Conservation (phyloP, 208 protist species). For the Wallacemonas sp. region DNA sequence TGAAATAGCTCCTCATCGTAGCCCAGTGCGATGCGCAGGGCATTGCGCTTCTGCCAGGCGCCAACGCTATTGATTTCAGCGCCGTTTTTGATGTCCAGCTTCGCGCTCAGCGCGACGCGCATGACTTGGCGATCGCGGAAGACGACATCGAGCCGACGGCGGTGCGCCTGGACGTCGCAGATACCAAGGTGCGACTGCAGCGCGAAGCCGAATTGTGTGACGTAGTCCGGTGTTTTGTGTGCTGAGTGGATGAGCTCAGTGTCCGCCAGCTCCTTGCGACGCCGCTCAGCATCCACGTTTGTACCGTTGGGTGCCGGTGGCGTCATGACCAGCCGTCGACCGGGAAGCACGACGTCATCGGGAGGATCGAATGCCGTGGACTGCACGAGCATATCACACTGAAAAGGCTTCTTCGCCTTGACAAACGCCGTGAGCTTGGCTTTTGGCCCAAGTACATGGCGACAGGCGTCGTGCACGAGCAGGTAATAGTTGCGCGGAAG, state of each 20-base stretch:
- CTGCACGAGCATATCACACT: conserved; percentile 89
- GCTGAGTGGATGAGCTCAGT: neutral
- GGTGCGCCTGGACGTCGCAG: conserved; percentile 50
- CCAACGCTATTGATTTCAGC: conserved; percentile 52
- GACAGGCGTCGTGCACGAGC: conserved; percentile 72
- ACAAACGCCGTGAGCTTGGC: conserved; percentile 78
- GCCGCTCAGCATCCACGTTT: neutral
- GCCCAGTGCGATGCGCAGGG: conserved; percentile 81
- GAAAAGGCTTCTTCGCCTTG: conserved; percentile 53
- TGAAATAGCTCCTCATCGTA: conserved; percentile 85
- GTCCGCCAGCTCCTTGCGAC: conserved; percentile 3
- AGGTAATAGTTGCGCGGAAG: conserved; percentile 78
- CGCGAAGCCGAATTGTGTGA: conserved; percentile 36
- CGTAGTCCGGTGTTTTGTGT: neutral
- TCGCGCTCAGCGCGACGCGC: conserved; percentile 69
- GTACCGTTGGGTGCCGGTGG: neutral
- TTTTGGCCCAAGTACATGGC: conserved; percentile 39
- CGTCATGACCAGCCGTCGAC: neutral
- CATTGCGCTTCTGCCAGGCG: conserved; percentile 62
- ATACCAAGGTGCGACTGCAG: conserved; percentile 62
- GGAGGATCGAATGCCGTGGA: conserved; percentile 46
- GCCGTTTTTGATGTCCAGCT: conserved; percentile 17
- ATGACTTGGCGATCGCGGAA: conserved; percentile 71
- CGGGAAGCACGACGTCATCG: conserved; percentile 2
- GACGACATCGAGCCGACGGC: conserved; percentile 55